These are phyloP conservation scores for Asterochloris sp. DNA, from an alignment of 139 green algal species.

Conservation along the genomic window DNA sequence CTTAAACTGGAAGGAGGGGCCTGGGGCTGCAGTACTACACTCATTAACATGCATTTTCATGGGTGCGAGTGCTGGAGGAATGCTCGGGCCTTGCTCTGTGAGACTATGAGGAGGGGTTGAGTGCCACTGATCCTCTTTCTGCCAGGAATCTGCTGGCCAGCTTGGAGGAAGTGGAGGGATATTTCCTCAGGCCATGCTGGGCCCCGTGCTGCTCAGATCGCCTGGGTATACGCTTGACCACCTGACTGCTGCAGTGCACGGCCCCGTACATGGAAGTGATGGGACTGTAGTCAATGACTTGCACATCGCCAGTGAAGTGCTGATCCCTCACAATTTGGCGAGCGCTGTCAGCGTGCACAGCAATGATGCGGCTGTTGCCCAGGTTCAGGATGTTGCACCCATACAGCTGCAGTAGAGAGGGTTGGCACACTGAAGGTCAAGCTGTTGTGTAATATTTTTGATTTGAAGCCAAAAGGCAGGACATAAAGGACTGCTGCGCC, in stretches of 20 bases:
- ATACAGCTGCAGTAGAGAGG: slow-evolving; percentile 54
- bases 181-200: slow-evolving; percentile 4
- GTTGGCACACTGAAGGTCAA: background rate
- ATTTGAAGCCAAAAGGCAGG: no score
- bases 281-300: slow-evolving; percentile 77
- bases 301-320: slow-evolving; percentile 72
- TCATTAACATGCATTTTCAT: no score
- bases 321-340: slow-evolving; percentile 76
- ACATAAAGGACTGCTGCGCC: background rate
- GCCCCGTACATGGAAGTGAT: slow-evolving; percentile 95
- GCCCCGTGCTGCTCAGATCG: slow-evolving; percentile 9
- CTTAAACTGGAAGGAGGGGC: no score
- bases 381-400: slow-evolving; percentile 91
- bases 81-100: background rate
- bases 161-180: background rate
- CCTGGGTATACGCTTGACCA: slow-evolving; percentile 43
- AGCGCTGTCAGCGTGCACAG: slow-evolving; percentile 70
- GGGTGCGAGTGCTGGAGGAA: no score
- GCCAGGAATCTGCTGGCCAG: background rate
- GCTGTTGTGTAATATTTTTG: background rate
- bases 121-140: no score
- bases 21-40: no score
- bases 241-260: slow-evolving; percentile 89
- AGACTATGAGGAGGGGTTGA: background rate
- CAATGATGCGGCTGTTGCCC: slow-evolving; percentile 79